These are phyloP conservation scores for Colletotrichum horii DNA, from an alignment of 2,329 filamentous ascomycete genomes.

Conservation along the genomic window DNA sequence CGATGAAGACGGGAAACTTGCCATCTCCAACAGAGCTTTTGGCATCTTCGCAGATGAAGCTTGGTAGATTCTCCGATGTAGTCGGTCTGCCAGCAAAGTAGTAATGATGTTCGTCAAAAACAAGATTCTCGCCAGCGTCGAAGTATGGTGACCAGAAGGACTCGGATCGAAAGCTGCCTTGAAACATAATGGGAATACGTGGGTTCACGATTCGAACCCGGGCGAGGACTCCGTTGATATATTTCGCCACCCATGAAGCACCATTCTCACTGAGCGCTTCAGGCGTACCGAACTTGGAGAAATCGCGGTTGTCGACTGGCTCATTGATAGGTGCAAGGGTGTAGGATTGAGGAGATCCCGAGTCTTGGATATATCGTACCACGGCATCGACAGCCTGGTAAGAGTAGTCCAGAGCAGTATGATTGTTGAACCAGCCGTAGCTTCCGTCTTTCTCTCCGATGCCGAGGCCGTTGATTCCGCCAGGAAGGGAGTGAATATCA, in stretches of 20 bases:
- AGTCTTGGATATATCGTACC: background rate
- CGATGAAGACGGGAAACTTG: background rate
- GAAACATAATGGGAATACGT: background rate
- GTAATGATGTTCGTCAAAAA: background rate
- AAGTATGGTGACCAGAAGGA: background rate
- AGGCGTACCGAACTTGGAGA: background rate
- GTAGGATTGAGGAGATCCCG: background rate
- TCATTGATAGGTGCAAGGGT: background rate
- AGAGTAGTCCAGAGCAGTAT: background rate
- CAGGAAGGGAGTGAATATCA: background rate
- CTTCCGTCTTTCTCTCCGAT: background rate
- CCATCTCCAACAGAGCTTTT: background rate
- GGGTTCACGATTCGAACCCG: background rate
- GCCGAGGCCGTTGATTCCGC: background rate
- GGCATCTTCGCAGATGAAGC: background rate
- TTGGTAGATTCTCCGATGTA: background rate
- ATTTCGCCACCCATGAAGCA: background rate
- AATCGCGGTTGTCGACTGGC: slow-evolving; percentile 1
- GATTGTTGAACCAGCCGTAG: background rate
- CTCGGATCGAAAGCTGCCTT: background rate
- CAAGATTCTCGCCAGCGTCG: background rate
- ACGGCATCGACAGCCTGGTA: background rate
- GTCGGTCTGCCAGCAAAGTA: background rate
- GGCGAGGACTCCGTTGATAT: background rate
- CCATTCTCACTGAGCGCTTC: background rate